phyloP scores from a whole-genome alignment of 345 rosid genomes.

The Citrus hindsii region DNA sequence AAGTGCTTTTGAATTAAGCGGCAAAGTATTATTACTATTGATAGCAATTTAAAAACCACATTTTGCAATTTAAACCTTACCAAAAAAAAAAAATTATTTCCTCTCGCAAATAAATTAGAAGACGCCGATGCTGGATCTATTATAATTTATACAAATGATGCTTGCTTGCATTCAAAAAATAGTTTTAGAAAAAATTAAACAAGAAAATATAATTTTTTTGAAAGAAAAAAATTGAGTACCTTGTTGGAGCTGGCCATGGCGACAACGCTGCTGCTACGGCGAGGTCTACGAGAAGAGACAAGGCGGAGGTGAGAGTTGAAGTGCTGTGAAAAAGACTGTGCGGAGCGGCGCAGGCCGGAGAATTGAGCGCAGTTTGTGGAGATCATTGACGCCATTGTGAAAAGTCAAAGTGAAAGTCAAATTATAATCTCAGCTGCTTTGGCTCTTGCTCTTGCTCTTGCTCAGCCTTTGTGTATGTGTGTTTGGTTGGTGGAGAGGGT shows the following conservation, averaged over 20 bases:
- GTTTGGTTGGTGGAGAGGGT: neutral
- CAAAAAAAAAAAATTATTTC: no score
- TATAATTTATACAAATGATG: neutral
- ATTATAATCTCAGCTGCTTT: neutral
- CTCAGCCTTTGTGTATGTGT: neutral
- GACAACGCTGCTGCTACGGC: slow-evolving; percentile 47
- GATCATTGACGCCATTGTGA: slow-evolving; percentile 50
- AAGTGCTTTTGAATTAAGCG: no score
- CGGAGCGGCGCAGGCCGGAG: slow-evolving; percentile 54
- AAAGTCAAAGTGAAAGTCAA: neutral
- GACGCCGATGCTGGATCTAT: neutral
- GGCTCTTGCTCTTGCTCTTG: neutral
- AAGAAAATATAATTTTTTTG: no score
- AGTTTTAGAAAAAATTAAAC: neutral
- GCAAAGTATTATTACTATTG: no score
- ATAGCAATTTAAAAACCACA: no score
- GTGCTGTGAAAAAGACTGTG: slow-evolving; percentile 46
- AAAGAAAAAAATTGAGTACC: slow-evolving; percentile 30
- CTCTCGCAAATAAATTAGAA: neutral
- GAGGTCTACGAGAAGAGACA: slow-evolving; percentile 49
- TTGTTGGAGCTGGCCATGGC: slow-evolving; percentile 95
- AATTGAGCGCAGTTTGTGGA: slow-evolving; percentile 50
- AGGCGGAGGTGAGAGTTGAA: slow-evolving; percentile 46
- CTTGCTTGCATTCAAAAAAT: neutral
- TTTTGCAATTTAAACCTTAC: no score